Evolutionary conservation across 768 basidiomycete genomes (phyloP), one percentile per base, ranked within the genome.

Genomic region (Panellus pusillus): DNA sequence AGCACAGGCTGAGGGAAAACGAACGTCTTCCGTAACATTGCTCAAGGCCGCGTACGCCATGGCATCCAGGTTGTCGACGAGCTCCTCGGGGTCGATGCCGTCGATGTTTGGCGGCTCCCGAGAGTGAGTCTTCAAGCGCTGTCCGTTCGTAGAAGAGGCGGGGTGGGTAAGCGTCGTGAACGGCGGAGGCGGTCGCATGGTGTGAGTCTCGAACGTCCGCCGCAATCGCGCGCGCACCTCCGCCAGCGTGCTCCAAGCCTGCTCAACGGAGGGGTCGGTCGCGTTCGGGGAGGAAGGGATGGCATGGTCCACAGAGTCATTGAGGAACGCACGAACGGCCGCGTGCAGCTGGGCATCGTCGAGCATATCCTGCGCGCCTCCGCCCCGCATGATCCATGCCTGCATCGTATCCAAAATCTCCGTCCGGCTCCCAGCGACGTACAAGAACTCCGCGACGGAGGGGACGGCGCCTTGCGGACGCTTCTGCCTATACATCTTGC

Each of bases 11-110:
- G 49, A 45, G 42, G 19, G 43, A 15, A 2, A 14, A 41, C 72
- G 55, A 64, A 89, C 89, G 76, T 92, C 90, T 65, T 89, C 84
- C 19, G 81, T 83, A 32, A 93, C 81, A 62, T 89, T 91, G 52
- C 81, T 82, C 65, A 90, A 84, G 1, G 87, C 84, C 31, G 89
- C 86, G 52, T 72, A 72, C 0, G 83, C 87, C 84, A 92, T 89
- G 1, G 84, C 80, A 60, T 93, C 87, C 49, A 93, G 57, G 60
- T 82, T 86, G 43, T 85, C 83, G n/a, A 93, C 89, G 36, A 93
- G 78, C 42, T 86, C 83, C 56, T 86, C 85, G 0, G 86, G 77
- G 38, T 75, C 74, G 54, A 84, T 69, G n/a, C 71, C 73, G 65
- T 90, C 87, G 13, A 90, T 64, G 58, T 86, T 81, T 3, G 84